A percentile compares a stretch with the other conserved stretches of the same genome.
Evolutionary conservation across 2,329 filamentous ascomycete genomes (phyloP).

Genomic region (Capronia americana): DNA sequence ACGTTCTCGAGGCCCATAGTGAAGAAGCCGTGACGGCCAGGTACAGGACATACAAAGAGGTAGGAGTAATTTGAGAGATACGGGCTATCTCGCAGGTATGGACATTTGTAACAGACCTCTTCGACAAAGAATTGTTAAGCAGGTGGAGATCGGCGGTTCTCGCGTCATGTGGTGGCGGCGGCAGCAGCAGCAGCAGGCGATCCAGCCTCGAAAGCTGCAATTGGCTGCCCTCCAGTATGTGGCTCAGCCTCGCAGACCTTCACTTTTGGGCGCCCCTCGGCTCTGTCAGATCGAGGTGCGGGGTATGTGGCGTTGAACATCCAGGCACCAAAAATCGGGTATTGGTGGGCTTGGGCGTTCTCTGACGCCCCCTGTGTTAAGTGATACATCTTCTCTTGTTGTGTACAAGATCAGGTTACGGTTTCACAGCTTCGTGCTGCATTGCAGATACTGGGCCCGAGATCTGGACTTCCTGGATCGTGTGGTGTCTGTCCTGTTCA

Average conservation of each 20-base stretch:
- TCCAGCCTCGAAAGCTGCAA: slow-evolving; percentile 18
- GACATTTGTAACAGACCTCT: background rate
- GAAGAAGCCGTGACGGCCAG: background rate
- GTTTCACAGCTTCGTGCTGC: background rate
- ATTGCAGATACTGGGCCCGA: background rate
- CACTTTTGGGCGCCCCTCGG: background rate
- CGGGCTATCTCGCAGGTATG: slow-evolving; percentile 4
- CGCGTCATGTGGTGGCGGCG: slow-evolving; percentile 12
- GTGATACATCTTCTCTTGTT: background rate
- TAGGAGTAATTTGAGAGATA: background rate
- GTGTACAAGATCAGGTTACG: background rate
- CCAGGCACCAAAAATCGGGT: slow-evolving; percentile 22
- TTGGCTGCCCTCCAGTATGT: background rate
- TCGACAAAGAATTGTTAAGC: slow-evolving; percentile 26
- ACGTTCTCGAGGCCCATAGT: slow-evolving; percentile 39
- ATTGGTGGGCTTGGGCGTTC: slow-evolving; percentile 8
- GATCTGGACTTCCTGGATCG: background rate
- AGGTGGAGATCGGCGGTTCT: slow-evolving; percentile 18
- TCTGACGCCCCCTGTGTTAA: background rate
- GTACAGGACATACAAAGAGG: background rate
- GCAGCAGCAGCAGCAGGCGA: too few relatives aligned
- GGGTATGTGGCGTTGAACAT: slow-evolving; percentile 25
- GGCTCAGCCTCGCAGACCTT: background rate
- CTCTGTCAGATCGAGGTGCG: slow-evolving; percentile 1
- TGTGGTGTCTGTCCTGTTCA: background rate